phyloP scores from a whole-genome alignment of 164 flowering plant species.

The Stephania japonica region DNA sequence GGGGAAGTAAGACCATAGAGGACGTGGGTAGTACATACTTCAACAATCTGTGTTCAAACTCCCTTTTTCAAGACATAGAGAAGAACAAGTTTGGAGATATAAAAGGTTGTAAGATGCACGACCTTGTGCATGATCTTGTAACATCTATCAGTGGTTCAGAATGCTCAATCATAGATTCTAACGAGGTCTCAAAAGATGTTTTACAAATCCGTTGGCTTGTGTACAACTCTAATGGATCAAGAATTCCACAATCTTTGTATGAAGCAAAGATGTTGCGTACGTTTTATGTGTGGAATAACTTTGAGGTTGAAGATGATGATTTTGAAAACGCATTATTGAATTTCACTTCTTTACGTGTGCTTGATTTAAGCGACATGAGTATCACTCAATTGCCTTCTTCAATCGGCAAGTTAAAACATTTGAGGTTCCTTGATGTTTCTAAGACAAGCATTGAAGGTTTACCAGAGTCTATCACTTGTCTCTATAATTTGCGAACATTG shows the following conservation, averaged over 20 bases:
- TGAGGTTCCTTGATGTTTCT: neutral
- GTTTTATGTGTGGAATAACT: neutral
- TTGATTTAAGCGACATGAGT: neutral
- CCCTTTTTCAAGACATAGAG: neutral
- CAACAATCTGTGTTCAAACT: neutral
- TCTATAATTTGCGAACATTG: neutral
- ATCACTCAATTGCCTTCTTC: neutral
- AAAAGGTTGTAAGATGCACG: neutral
- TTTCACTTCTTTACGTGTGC: conserved; percentile 2
- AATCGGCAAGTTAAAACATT: neutral
- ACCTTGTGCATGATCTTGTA: neutral
- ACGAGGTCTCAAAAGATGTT: neutral
- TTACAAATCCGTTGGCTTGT: neutral
- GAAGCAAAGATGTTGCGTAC: neutral
- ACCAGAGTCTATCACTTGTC: neutral
- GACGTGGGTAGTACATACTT: neutral
- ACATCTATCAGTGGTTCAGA: neutral
- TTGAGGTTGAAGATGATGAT: neutral
- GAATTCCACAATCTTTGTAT: neutral
- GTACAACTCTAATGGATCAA: neutral
- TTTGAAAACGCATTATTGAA: neutral
- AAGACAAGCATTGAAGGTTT: neutral
- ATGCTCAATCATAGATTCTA: neutral
- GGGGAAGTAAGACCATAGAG: neutral
- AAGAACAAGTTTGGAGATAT: neutral